Conservation (phyloP, 1,284 basidiomycete species). For the Ceratobasidium sp. region DNA sequence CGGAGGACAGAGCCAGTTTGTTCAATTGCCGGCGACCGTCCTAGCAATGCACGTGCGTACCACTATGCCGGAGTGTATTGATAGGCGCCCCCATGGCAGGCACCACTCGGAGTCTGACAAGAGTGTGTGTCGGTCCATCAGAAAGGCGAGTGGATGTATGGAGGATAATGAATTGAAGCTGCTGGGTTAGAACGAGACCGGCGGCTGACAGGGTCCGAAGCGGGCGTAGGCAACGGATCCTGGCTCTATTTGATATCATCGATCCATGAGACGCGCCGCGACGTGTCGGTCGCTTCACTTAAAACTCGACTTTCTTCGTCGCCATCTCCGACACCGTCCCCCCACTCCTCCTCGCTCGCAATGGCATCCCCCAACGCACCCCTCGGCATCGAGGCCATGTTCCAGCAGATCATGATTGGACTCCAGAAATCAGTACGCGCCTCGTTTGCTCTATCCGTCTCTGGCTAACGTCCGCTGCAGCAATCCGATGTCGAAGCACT, state of each 20-base stretch:
- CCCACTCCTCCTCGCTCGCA: background rate
- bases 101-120: no score
- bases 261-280: slow-evolving; percentile 28
- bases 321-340: background rate
- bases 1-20: background rate
- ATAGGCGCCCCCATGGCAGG: no score
- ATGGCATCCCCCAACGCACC: slow-evolving; percentile 18
- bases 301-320: slow-evolving; percentile 1
- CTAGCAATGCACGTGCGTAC: slow-evolving; percentile 10
- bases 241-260: slow-evolving; percentile 22
- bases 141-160: no score
- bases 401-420: slow-evolving; percentile 71
- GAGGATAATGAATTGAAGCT: no score
- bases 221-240: slow-evolving; percentile 2
- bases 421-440: slow-evolving; percentile 72
- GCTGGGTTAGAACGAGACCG: background rate
- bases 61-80: background rate
- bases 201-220: background rate
- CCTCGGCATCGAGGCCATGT: slow-evolving; percentile 57
- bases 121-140: no score
- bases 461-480: slow-evolving; percentile 51
- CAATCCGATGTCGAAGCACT: slow-evolving; percentile 71
- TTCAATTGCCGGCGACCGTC: slow-evolving; percentile 3
- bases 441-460: slow-evolving; percentile 35
- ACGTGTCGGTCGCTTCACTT: slow-evolving; percentile 19